These are phyloP conservation scores for Pyrenophora seminiperda DNA, from an alignment of 2,329 filamentous ascomycete genomes.

Conservation along the genomic window DNA sequence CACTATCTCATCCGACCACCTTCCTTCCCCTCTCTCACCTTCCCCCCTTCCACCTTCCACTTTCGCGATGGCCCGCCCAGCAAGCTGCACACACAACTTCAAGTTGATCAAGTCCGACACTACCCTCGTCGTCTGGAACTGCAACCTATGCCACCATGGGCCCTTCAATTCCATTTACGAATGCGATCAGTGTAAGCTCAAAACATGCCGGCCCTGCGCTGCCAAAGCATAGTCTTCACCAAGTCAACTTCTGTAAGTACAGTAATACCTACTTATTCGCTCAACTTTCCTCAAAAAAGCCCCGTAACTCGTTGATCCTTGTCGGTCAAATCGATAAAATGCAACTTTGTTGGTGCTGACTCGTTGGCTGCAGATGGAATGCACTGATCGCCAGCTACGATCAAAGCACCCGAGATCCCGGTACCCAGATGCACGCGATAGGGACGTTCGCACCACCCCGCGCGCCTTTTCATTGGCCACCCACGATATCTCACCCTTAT, in stretches of 20 bases:
- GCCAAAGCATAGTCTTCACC: constrained; percentile 51
- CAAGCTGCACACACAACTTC: constrained; percentile 56
- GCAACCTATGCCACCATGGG: constrained; percentile 58
- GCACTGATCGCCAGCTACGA: constrained; percentile 37
- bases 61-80: constrained; percentile 53
- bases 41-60: not conserved
- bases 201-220: constrained; percentile 56
- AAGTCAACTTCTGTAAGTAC: constrained; percentile 19
- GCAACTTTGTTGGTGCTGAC: constrained; percentile 32
- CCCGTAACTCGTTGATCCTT: not conserved
- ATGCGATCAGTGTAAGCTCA: constrained; percentile 57
- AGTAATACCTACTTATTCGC: too few species aligned
- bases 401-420: constrained; percentile 21
- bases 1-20: too few species aligned
- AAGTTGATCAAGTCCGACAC: constrained; percentile 59
- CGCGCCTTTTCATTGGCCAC: constrained; percentile 20
- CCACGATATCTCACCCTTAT: not conserved
- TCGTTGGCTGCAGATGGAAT: constrained; percentile 27
- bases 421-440: constrained; percentile 15
- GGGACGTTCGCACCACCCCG: constrained; percentile 8
- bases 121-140: constrained; percentile 58
- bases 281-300: not conserved
- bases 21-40: not conserved
- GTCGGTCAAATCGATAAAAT: constrained; percentile 15
- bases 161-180: constrained; percentile 59